These are phyloP conservation scores for Russula vinacea DNA, from an alignment of 768 basidiomycete genomes.

Conservation along the genomic window DNA sequence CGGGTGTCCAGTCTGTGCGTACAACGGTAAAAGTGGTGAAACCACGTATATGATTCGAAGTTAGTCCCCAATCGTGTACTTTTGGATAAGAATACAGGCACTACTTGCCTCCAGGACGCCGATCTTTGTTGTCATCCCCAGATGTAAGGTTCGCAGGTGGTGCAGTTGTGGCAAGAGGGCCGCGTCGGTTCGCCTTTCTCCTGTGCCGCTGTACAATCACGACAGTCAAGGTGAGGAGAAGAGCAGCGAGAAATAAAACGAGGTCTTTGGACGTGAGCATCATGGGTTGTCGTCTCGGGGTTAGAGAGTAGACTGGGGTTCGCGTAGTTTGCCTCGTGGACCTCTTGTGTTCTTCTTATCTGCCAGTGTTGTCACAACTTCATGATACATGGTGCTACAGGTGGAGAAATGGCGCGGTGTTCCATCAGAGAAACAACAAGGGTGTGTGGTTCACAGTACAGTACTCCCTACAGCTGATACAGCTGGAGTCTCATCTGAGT, in stretches of 20 bases:
- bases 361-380: not conserved
- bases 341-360: too few relatives aligned
- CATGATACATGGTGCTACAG: not conserved
- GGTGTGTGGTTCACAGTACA: too few relatives aligned
- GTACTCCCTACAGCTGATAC: not conserved
- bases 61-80: not conserved
- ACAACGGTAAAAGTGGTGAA: too few relatives aligned
- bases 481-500: too few relatives aligned
- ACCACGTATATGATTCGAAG: not conserved
- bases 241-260: not conserved
- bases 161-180: not conserved
- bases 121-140: conserved; percentile 29
- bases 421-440: not conserved
- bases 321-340: not conserved
- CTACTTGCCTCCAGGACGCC: conserved; percentile 32
- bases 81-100: not conserved
- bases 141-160: not conserved
- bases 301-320: not conserved
- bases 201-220: not conserved
- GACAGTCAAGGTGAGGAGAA: conserved; percentile 3
- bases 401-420: not conserved
- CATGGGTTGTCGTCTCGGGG: not conserved
- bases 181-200: not conserved
- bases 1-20: conserved; percentile 51
- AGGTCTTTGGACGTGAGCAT: conserved; percentile 11